phyloP scores from a whole-genome alignment of 129 eudicot species.

The Chrysanthemum lavandulifolium region DNA sequence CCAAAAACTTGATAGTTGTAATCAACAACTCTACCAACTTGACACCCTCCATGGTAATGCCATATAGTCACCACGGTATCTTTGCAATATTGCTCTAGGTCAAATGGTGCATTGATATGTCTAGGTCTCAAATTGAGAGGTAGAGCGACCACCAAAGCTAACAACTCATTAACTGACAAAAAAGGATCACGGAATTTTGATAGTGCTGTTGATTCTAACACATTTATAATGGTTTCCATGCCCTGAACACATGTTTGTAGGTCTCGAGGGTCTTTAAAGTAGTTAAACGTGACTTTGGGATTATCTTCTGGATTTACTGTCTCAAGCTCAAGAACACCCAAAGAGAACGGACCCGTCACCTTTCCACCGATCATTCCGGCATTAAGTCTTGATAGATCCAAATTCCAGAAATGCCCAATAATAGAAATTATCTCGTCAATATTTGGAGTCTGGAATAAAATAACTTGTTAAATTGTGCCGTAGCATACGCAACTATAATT shows the following conservation, averaged over 20 bases:
- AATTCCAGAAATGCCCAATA: constrained; percentile 6
- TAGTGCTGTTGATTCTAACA: constrained; percentile 53
- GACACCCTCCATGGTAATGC: constrained; percentile 98
- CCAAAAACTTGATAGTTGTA: constrained; percentile 59
- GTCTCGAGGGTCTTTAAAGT: constrained; percentile 67
- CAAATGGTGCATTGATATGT: constrained; percentile 28
- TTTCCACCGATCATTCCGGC: constrained; percentile 70
- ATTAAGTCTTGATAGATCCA: constrained; percentile 28
- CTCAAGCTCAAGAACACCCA: constrained; percentile 50
- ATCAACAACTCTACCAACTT: constrained; percentile 71
- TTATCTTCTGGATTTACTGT: constrained; percentile 49
- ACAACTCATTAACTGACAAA: constrained; percentile 31
- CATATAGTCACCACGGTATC: constrained; percentile 91
- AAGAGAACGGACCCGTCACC: constrained; percentile 63
- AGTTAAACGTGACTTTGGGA: constrained; percentile 75
- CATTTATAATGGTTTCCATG: constrained; percentile 49
- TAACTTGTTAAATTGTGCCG: neutral
- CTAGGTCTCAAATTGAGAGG: constrained; percentile 59
- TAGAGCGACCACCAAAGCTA: constrained; percentile 35
- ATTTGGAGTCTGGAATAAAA: constrained; percentile 11
- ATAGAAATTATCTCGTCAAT: constrained; percentile 8
- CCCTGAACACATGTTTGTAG: constrained; percentile 71
- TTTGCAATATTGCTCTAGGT: constrained; percentile 58
- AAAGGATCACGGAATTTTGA: constrained; percentile 49
- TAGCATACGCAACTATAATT: neutral